Percentiles rank a stretch among this genome's conserved stretches.
Conservation (phyloP, 2,329 filamentous ascomycete species). For the Beauveria australis region DNA sequence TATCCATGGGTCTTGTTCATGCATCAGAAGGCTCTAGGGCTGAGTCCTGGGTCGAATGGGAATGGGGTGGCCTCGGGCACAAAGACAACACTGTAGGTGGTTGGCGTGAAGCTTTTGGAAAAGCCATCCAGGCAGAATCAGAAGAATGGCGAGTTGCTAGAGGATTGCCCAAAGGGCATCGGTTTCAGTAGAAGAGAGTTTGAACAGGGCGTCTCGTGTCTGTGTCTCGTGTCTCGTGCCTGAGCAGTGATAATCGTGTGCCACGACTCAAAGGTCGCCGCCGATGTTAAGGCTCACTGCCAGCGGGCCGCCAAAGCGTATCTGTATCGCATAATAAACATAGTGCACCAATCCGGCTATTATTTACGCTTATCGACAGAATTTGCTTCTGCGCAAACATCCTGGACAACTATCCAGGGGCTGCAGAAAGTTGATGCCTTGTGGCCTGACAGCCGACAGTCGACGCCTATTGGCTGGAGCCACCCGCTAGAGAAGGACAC, state of each 20-base stretch:
- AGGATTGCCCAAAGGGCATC: slow-evolving; percentile 12
- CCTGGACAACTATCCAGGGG: slow-evolving; percentile 4
- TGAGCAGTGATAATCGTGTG: neutral
- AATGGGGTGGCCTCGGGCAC: slow-evolving; percentile 24
- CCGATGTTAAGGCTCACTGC: neutral
- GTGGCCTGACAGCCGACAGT: slow-evolving; percentile 23
- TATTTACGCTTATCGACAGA: neutral
- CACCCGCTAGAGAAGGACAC: slow-evolving; percentile 10
- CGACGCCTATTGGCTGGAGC: slow-evolving; percentile 22
- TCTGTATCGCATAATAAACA: neutral
- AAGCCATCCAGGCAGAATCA: slow-evolving; percentile 23
- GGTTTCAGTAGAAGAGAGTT: neutral
- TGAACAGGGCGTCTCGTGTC: neutral
- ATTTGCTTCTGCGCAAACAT: neutral
- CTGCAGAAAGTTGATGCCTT: slow-evolving; percentile 26
- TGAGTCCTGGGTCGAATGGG: slow-evolving; percentile 36
- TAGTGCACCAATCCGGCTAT: neutral
- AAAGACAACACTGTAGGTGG: slow-evolving; percentile 29
- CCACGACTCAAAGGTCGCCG: neutral
- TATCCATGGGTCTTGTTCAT: slow-evolving; percentile 37
- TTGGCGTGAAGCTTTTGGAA: slow-evolving; percentile 30
- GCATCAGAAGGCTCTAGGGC: slow-evolving; percentile 36
- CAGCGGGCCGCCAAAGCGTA: neutral
- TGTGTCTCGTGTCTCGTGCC: neutral
- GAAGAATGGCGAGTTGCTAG: slow-evolving; percentile 26